Conservation (phyloP, 345 rosid genomes). For the Aquilaria sinensis region DNA sequence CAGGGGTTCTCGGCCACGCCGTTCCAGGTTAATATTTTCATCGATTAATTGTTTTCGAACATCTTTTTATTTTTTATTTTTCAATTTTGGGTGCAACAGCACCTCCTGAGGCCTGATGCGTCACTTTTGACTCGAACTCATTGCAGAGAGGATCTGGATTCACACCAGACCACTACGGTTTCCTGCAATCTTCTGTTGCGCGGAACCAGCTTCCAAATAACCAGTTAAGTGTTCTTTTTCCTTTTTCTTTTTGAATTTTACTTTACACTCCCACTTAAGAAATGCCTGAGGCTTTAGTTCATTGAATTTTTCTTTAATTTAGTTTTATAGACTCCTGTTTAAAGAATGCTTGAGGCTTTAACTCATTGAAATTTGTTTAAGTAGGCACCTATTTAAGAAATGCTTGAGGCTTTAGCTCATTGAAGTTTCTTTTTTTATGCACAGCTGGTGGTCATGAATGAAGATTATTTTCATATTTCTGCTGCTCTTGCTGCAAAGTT, state of each 20-base stretch:
- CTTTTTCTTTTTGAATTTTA: not conserved
- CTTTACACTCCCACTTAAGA: not conserved
- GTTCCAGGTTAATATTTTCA: constrained; percentile 42
- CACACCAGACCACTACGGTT: constrained; percentile 30
- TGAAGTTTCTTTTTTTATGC: not conserved
- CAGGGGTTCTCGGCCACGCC: constrained; percentile 64
- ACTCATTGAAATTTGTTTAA: not conserved
- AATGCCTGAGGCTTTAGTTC: not conserved
- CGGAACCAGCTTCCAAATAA: constrained; percentile 37
- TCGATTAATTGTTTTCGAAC: not conserved
- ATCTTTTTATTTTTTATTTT: not conserved
- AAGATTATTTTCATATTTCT: constrained; percentile 4
- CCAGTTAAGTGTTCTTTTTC: constrained; percentile 34
- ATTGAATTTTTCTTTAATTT: not conserved
- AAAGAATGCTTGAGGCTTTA: not conserved
- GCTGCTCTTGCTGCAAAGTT: constrained; percentile 5
- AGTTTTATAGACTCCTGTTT: constrained; percentile 1
- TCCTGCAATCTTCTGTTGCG: constrained; percentile 30
- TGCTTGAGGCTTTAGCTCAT: not conserved
- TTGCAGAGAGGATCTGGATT: constrained; percentile 48
- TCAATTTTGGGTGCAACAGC: not conserved
- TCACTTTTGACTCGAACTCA: constrained; percentile 9
- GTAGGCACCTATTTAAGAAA: not conserved
- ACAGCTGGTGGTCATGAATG: constrained; percentile 42
- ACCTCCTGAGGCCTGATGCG: no score